Evolutionary conservation across 495 filamentous ascomycete genomes (phyloP).

Genomic region (Trichoderma asperelloides): DNA sequence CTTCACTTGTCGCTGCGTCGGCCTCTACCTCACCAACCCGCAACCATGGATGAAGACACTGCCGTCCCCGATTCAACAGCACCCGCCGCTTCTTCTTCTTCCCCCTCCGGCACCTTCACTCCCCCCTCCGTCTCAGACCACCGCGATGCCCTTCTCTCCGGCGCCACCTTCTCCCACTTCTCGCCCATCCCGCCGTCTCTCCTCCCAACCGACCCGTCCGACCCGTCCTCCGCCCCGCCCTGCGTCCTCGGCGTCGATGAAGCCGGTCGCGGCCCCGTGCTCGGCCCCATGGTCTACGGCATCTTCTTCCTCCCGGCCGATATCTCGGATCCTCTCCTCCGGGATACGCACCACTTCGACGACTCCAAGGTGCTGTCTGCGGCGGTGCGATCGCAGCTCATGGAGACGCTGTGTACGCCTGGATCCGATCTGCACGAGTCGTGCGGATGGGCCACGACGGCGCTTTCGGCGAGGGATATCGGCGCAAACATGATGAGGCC

Average conservation of each 20-base stretch:
- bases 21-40: neutral
- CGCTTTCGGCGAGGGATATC: conserved; percentile 80
- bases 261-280: conserved; percentile 87
- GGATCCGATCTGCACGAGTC: conserved; percentile 51
- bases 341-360: conserved; percentile 72
- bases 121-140: conserved; percentile 65
- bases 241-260: conserved; percentile 79
- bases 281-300: conserved; percentile 96
- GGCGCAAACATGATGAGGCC: conserved; percentile 69
- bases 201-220: conserved; percentile 30
- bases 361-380: conserved; percentile 85
- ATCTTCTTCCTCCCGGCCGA: conserved; percentile 71
- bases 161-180: conserved; percentile 77
- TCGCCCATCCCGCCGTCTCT: conserved; percentile 56
- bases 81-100: conserved; percentile 46
- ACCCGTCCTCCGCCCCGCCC: conserved; percentile 20
- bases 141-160: conserved; percentile 49
- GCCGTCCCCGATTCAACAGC: conserved; percentile 35
- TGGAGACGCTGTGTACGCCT: conserved; percentile 63
- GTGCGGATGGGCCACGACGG: conserved; percentile 75
- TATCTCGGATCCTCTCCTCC: conserved; percentile 62
- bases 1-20: neutral
- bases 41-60: conserved; percentile 35
- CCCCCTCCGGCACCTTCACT: conserved; percentile 55
- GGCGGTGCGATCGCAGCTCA: conserved; percentile 59